Base-by-base conservation (phyloP, 2,329 filamentous ascomycete species). In the Claviceps pusilla region DNA sequence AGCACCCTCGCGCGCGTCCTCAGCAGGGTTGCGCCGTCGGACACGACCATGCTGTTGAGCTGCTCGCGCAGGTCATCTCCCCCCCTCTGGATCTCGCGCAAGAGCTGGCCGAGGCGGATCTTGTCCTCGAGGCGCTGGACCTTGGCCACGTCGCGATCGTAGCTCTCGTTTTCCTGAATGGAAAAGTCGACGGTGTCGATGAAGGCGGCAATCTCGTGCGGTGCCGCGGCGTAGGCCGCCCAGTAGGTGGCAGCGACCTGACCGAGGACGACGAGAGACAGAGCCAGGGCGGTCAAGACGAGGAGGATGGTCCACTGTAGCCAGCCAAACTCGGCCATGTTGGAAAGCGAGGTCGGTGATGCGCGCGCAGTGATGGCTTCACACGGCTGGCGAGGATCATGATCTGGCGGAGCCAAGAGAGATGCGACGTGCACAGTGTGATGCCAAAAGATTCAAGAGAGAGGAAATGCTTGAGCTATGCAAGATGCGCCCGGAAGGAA, bases 21-120 rank as follows among this genome's bases (percentile, higher is more conserved):
- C 61, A 83, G 64, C 24, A 68, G 69, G 35, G 63, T 65, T 35
- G 64, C 61, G 50, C 70, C 69, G 54, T 71, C 73, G 51, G 75
- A 73, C 37, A 77, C 64, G 53, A 83, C 62, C 50, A 83, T 63
- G 33, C 64, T 61, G 65, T 77, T 79, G 57, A 83, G 66, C 56
- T 80, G 75, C 65, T 83, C 79, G 62, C 79, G 75, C 67, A 84
- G 62, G 60, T 82, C 79, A 63, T 83, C 79, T 51, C 79, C 74
- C 46, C 70, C 71, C 63, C 73, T 76, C 64, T 82, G 80, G 55
- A 84, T 83, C 66, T 84, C 79, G 58, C 78, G 74, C 58, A 83
- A 68, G 56, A 84, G 68, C 46, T 74, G 73, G 57, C 70, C 72
- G 45, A 84, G 72, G 51, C 80, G 77, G 50, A 83, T 63, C 69